Base-by-base conservation (phyloP, 1,284 basidiomycete species). In the Trametes sp. region DNA sequence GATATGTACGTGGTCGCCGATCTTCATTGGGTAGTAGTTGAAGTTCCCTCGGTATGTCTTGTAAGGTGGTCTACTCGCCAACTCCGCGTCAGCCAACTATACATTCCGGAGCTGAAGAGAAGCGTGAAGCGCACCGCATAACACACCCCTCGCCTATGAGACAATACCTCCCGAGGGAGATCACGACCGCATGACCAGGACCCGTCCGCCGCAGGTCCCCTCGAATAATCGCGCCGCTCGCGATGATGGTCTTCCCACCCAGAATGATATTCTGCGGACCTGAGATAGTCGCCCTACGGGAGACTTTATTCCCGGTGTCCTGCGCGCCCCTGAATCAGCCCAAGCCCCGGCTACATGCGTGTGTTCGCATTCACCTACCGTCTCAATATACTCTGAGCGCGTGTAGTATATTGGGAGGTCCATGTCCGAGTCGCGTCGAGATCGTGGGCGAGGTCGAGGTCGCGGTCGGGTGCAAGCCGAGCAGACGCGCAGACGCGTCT, bases 11-110 rank as follows among this genome's bases (percentile, higher is more conserved):
- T 94, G 90, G 77, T 99, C 96, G 2, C 95, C 94, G 29, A 99
- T 89, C 75, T 97, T 96, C 88, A 98, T 94, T 1, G 98, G 97
- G 73, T 98, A 98, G 78, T 98, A 98, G 70, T 98, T 98, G 84
- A 98, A 98, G 62, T 89, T 88, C 54, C 93, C 93, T 60, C 93
- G 87, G 73, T 94, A 95, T 0, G 93, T 95, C 78, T 95, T 95
- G 77, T 94, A 94, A 4, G 93, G 92, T 19, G 92, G 92, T 65
- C 92, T 93, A 45, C 23, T n/a, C n/a, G n/a, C n/a, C 14, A 11
- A 36, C 35, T 24, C 38, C 26, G 14, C n/a, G 19, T 28, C 35
- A 24, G 28, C n/a, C n/a, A 23, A 21, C n/a, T 44, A 38, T 23
- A 67, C 70, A 26, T 5, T 29, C 26, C 26, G 9, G 35, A 46